Percentiles rank a stretch among this genome's conserved stretches.
phyloP scores from a whole-genome alignment of 164 flowering plant genomes.

The Sedum album region DNA sequence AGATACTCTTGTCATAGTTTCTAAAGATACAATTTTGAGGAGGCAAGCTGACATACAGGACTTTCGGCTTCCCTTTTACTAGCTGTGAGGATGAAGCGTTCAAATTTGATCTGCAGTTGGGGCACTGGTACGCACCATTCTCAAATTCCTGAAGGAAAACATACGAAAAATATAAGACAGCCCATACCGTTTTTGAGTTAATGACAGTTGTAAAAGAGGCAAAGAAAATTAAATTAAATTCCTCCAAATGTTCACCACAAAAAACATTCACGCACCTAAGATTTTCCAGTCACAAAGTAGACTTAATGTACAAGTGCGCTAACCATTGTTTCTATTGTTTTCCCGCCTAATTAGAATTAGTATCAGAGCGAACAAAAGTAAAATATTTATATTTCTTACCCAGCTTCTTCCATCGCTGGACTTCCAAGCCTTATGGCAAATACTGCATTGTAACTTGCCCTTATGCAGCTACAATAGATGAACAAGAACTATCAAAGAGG shows the following conservation, averaged over 20 bases:
- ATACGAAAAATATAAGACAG: constrained; percentile 13
- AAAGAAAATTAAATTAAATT: too few species aligned
- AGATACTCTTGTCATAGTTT: not conserved
- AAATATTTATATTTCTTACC: constrained; percentile 38
- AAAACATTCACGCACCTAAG: too few species aligned
- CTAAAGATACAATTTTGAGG: constrained; percentile 25
- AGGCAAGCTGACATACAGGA: constrained; percentile 13
- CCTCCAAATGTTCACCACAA: too few species aligned
- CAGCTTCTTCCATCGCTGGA: constrained; percentile 85
- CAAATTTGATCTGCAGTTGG: constrained; percentile 39
- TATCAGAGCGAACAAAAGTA: not conserved
- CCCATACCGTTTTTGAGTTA: too few species aligned
- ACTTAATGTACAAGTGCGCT: too few species aligned
- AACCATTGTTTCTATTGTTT: too few species aligned
- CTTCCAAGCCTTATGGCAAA: constrained; percentile 91
- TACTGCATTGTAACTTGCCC: constrained; percentile 85
- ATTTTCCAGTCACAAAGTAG: too few species aligned
- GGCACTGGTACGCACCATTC: constrained; percentile 42
- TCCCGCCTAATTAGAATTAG: constrained; percentile 10
- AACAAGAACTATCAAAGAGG: not conserved
- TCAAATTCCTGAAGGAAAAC: constrained; percentile 37
- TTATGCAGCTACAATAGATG: constrained; percentile 44
- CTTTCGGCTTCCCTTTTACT: constrained; percentile 15
- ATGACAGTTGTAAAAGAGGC: too few species aligned
- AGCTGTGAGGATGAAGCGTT: constrained; percentile 11